phyloP scores from a whole-genome alignment of 176 grass and related monocot genomes.

The Eremochloa ophiuroides region DNA sequence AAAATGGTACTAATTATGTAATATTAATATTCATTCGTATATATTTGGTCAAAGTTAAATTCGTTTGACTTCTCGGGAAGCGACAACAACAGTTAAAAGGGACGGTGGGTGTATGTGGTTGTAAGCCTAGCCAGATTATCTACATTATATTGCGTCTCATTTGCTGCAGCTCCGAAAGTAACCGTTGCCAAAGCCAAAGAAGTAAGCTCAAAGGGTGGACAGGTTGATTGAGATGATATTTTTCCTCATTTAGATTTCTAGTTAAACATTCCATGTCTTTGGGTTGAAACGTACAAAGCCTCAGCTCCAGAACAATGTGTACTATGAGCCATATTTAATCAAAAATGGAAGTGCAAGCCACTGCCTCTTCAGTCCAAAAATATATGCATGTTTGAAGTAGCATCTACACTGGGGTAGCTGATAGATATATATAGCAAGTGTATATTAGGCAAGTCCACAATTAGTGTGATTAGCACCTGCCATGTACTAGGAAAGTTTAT shows the following conservation, averaged over 20 bases:
- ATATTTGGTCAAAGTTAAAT: no score
- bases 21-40: no score
- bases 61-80: no score
- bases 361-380: not conserved
- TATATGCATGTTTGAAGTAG: slow-evolving; percentile 8
- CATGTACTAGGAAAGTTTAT: no score
- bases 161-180: not conserved
- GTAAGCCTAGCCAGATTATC: not conserved
- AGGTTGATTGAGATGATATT: not conserved
- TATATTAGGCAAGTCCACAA: no score
- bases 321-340: not conserved
- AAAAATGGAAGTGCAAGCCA: not conserved
- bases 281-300: not conserved
- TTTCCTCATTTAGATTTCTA: not conserved
- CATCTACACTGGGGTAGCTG: not conserved
- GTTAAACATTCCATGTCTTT: not conserved
- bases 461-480: no score
- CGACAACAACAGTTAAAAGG: no score
- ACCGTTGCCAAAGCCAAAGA: not conserved
- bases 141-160: not conserved
- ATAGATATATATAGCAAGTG: no score
- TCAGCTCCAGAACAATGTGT: slow-evolving; percentile 5
- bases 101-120: not conserved
- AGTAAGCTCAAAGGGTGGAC: not conserved
- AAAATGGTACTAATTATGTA: no score